Percentiles rank a stretch among this genome's conserved stretches.
phyloP scores from a whole-genome alignment of 2,329 filamentous ascomycete genomes.

The Penicillium sp. region DNA sequence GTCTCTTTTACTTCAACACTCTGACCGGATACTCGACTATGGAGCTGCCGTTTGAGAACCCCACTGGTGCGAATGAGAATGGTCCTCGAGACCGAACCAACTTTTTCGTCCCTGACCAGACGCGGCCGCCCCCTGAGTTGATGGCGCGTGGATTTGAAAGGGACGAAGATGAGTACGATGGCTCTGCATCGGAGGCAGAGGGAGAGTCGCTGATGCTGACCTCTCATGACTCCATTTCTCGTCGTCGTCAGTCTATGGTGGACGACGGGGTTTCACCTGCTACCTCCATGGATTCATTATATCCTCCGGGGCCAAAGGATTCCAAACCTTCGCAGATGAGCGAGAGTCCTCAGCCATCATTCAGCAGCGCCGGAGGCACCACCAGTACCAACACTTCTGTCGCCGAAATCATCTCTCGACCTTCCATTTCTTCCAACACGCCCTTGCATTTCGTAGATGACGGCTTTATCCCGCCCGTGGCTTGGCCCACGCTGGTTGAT shows the following conservation, averaged over 20 bases:
- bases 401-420: slow-evolving; percentile 49
- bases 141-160: slow-evolving; percentile 79
- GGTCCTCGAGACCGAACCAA: slow-evolving; percentile 88
- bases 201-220: slow-evolving; percentile 70
- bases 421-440: slow-evolving; percentile 52
- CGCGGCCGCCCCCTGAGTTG: slow-evolving; percentile 84
- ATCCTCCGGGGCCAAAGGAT: slow-evolving; percentile 64
- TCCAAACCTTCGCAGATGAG: slow-evolving; percentile 32
- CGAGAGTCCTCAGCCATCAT: slow-evolving; percentile 24
- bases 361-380: slow-evolving; percentile 47
- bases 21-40: slow-evolving; percentile 92
- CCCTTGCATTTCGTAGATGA: slow-evolving; percentile 90
- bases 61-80: slow-evolving; percentile 73
- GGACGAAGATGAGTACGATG: slow-evolving; percentile 88
- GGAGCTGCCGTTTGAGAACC: slow-evolving; percentile 91
- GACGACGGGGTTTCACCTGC: slow-evolving; percentile 79
- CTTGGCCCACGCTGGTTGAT: slow-evolving; percentile 84
- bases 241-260: slow-evolving; percentile 65
- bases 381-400: slow-evolving; percentile 57
- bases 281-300: slow-evolving; percentile 88
- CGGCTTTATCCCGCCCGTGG: slow-evolving; percentile 72
- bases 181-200: slow-evolving; percentile 84
- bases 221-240: slow-evolving; percentile 66
- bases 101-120: slow-evolving; percentile 83
- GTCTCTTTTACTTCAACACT: slow-evolving; percentile 97